These are phyloP conservation scores for Nemania sp. DNA, from an alignment of 2,329 filamentous ascomycete species.

Conservation along the genomic window DNA sequence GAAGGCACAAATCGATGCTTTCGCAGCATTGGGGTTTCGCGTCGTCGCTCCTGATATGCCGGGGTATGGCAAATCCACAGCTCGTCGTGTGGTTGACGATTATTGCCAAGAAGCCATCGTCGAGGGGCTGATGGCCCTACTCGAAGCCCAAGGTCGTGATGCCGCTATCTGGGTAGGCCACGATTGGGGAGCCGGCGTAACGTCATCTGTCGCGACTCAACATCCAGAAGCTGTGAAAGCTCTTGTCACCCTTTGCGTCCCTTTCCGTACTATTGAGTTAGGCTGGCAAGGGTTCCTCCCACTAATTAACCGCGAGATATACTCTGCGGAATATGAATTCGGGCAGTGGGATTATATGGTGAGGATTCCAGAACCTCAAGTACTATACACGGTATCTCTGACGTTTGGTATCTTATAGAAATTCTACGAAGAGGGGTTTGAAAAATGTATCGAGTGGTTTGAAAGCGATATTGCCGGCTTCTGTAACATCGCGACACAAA, in stretches of 20 bases:
- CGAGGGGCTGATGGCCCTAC: not conserved
- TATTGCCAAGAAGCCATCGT: not conserved
- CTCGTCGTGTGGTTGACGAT: not conserved
- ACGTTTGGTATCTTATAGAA: too few relatives aligned
- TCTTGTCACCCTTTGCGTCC: not conserved
- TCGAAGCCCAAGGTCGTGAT: not conserved
- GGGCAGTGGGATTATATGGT: not conserved
- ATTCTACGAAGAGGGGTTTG: not conserved
- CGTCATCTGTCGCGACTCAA: not conserved
- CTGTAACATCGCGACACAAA: not conserved
- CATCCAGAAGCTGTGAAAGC: not conserved
- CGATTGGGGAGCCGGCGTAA: not conserved
- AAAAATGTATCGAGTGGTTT: not conserved
- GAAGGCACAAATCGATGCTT: not conserved
- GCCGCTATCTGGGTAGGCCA: not conserved
- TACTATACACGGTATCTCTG: too few relatives aligned
- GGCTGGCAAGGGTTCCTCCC: not conserved
- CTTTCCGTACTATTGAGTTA: not conserved
- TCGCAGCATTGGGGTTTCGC: not conserved
- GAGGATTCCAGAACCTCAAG: too few relatives aligned
- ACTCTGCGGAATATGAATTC: not conserved
- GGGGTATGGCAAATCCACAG: not conserved
- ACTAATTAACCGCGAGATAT: not conserved
- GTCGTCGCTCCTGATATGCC: not conserved
- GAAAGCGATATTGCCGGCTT: not conserved